phyloP scores from a whole-genome alignment of 331 rosid species.

The Malus hybrid region DNA sequence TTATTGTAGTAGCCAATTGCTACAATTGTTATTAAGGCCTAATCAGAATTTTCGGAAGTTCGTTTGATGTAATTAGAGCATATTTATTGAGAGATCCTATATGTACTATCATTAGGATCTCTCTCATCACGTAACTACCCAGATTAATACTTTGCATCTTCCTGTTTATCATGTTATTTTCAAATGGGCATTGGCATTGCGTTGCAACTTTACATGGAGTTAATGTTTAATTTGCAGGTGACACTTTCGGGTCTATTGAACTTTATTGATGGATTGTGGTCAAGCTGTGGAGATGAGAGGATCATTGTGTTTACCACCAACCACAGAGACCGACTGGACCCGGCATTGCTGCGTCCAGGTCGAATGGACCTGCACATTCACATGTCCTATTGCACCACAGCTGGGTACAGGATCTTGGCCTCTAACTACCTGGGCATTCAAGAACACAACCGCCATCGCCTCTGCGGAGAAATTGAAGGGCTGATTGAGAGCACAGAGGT shows the following conservation, averaged over 20 bases:
- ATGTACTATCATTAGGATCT: no score
- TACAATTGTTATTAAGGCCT: no score
- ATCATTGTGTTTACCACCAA: constrained; percentile 45
- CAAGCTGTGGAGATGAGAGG: constrained; percentile 53
- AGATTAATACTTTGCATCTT: neutral
- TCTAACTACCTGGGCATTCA: constrained; percentile 36
- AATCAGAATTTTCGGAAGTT: no score
- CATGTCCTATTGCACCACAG: constrained; percentile 38
- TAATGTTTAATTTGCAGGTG: neutral
- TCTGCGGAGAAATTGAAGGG: constrained; percentile 19
- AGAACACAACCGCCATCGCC: neutral
- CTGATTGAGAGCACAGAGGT: constrained; percentile 17
- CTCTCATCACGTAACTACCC: neutral
- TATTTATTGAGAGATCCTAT: no score
- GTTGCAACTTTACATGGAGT: neutral
- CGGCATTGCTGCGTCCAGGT: constrained; percentile 48
- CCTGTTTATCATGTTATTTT: neutral
- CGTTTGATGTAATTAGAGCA: neutral
- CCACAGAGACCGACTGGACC: constrained; percentile 44
- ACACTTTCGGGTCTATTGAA: constrained; percentile 47
- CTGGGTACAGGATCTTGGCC: constrained; percentile 36
- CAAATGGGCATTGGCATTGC: neutral
- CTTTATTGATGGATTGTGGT: constrained; percentile 57
- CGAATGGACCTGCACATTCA: constrained; percentile 58
- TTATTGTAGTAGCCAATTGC: neutral